Conservation (phyloP, 768 basidiomycete genomes). For the Tubosaeta sp. region DNA sequence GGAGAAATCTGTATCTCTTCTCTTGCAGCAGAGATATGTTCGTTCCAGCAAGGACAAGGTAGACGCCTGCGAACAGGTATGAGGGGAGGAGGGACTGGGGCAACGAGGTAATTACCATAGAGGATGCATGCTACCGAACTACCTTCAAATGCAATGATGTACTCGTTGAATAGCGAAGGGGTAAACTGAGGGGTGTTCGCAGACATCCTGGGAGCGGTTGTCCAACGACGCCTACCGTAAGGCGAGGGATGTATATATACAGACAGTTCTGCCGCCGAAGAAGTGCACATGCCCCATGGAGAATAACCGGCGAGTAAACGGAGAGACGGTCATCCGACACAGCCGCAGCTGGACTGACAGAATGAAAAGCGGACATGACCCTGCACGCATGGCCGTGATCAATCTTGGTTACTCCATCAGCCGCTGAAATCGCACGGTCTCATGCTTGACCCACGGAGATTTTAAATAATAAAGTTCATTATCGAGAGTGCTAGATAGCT, state of each 20-base stretch:
- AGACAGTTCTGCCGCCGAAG: not conserved
- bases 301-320: not conserved
- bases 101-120: slow-evolving; percentile 6
- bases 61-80: slow-evolving; percentile 7
- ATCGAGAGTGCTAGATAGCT: no score
- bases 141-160: slow-evolving; percentile 23
- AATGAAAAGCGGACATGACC: no score
- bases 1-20: slow-evolving; percentile 17
- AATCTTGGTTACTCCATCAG: not conserved
- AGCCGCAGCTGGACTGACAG: not conserved
- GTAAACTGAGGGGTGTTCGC: slow-evolving; percentile 9
- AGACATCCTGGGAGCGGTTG: slow-evolving; percentile 13
- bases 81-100: not conserved
- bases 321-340: no score
- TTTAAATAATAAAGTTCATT: no score
- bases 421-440: slow-evolving; percentile 3
- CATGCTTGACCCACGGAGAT: no score
- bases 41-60: slow-evolving; percentile 8
- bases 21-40: slow-evolving; percentile 13
- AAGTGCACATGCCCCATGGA: not conserved
- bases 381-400: no score
- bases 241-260: not conserved
- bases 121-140: slow-evolving; percentile 17
- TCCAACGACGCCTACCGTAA: not conserved
- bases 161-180: slow-evolving; percentile 8